Percentiles rank a stretch among this genome's conserved stretches.
Conservation (phyloP, 2,329 filamentous ascomycete species). For the Anthostomella pinea region DNA sequence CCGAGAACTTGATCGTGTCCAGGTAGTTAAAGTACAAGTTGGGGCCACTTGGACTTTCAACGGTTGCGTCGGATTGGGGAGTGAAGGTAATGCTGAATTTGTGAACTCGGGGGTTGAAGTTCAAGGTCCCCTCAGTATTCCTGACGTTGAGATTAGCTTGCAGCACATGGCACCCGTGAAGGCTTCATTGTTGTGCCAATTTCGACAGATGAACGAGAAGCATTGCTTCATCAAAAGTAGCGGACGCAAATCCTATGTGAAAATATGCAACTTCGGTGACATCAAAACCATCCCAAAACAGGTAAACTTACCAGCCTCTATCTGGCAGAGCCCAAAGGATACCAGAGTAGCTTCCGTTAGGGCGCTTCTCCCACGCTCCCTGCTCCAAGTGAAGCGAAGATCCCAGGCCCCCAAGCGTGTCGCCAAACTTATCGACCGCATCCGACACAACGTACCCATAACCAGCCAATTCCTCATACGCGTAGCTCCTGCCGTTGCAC, state of each 20-base stretch:
- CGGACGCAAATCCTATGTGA: too few species aligned
- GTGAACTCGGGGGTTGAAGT: constrained; percentile 66
- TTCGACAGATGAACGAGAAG: too few species aligned
- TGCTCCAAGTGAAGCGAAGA: constrained; percentile 57
- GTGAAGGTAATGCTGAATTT: constrained; percentile 62
- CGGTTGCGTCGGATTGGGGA: constrained; percentile 48
- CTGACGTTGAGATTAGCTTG: too few species aligned
- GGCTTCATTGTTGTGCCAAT: too few species aligned
- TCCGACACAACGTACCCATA: constrained; percentile 60
- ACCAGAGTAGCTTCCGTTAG: constrained; percentile 55
- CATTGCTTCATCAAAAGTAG: too few species aligned
- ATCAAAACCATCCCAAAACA: too few species aligned
- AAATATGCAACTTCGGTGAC: too few species aligned
- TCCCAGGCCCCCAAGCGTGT: constrained; percentile 66
- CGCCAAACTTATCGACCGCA: constrained; percentile 63
- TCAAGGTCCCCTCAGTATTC: constrained; percentile 70
- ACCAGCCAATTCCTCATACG: constrained; percentile 65
- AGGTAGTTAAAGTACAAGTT: constrained; percentile 63
- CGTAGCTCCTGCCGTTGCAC: constrained; percentile 60
- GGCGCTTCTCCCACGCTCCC: constrained; percentile 54
- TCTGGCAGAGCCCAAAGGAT: constrained; percentile 64
- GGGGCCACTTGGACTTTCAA: constrained; percentile 49
- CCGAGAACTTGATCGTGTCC: constrained; percentile 63
- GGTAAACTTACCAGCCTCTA: constrained; percentile 61
- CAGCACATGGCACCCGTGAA: too few species aligned